A percentile compares a stretch with the other conserved stretches of the same genome.
These are phyloP conservation scores for Aristolochia fimbriata DNA, from an alignment of 164 flowering plant genomes.

Conservation along the genomic window DNA sequence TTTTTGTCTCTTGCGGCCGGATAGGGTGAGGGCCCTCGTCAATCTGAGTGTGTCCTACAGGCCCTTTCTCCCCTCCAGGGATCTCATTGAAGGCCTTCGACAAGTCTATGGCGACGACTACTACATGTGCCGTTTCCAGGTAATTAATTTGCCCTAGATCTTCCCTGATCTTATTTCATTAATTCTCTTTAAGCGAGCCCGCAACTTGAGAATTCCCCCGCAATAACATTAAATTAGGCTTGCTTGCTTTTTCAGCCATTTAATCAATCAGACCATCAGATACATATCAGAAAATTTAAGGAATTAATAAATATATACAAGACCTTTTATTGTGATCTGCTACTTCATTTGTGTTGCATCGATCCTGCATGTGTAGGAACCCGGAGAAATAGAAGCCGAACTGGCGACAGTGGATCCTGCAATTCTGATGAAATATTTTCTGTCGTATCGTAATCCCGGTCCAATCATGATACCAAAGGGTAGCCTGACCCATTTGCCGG, in stretches of 20 bases:
- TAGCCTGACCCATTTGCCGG: not conserved
- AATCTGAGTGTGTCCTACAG: slow-evolving; percentile 40
- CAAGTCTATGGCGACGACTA: slow-evolving; percentile 59
- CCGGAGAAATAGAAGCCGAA: slow-evolving; percentile 45
- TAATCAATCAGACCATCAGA: too few species aligned
- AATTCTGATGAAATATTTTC: slow-evolving; percentile 35
- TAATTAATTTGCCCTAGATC: too few species aligned
- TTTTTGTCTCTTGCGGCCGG: slow-evolving; percentile 59
- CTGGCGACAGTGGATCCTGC: slow-evolving; percentile 33
- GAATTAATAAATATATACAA: too few species aligned
- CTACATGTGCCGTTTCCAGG: slow-evolving; percentile 79
- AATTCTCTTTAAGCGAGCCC: not conserved
- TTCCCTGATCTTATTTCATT: too few species aligned
- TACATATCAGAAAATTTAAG: too few species aligned
- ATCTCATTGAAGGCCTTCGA: slow-evolving; percentile 23
- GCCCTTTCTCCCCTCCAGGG: slow-evolving; percentile 31
- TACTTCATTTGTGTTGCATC: too few species aligned
- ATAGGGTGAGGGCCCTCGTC: slow-evolving; percentile 63
- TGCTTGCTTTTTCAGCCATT: too few species aligned
- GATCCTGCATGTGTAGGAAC: slow-evolving; percentile 26
- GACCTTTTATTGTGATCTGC: too few species aligned
- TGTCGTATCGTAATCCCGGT: slow-evolving; percentile 20
- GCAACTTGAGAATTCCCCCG: not conserved
- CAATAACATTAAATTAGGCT: too few species aligned
- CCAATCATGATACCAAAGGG: slow-evolving; percentile 26